Base-by-base conservation (phyloP, 2,329 filamentous ascomycete genomes). In the Tolypocladium album region DNA sequence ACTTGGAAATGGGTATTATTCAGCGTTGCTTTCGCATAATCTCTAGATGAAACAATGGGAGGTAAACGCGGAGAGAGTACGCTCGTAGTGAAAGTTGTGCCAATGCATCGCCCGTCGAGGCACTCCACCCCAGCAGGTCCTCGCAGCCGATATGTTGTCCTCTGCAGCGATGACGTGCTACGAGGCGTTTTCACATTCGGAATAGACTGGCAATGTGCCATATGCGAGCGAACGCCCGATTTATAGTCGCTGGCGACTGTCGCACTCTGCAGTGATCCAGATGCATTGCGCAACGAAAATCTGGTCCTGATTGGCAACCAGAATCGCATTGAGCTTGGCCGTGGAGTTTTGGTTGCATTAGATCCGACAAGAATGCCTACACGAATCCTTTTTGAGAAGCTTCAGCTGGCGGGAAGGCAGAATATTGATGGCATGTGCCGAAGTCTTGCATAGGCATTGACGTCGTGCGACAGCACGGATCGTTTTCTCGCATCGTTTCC, bases 151-250 rank as follows among this genome's bases (percentile, higher is more conserved):
- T 9, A 39, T 20, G 58, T 52, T 15, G 7, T 56, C 52, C 13
- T 55, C 52, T n/a, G 58, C 53, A 12, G n/a, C 40, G 12, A 34
- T 36, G 39, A 50, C 53, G 40, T 59, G 58, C 8, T 75, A 71
- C 0, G 82, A 83, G 1, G 78, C 76, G 9, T 78, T 76, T 68
- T 87, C 84, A 4, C 80, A 75, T 20, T 63, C 58, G 15, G 58
- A 53, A 43, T 59, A 59, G 40, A 61, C 40, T 42, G 58, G 27
- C 13, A 50, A 34, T 6, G 40, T 47, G 24, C 50, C 27, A 38
- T 24, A 4, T 50, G 6, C 12, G 40, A 31, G 24, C 39, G 39
- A 38, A 55, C 38, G 47, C 57, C 38, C 12, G 47, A 15, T 55
- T 55, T 22, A 53, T 59, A 36, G 58, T 47, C 52, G 52, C 52